phyloP scores from a whole-genome alignment of 371 early-diverging fungal genomes.

The Mucor mucedo region DNA sequence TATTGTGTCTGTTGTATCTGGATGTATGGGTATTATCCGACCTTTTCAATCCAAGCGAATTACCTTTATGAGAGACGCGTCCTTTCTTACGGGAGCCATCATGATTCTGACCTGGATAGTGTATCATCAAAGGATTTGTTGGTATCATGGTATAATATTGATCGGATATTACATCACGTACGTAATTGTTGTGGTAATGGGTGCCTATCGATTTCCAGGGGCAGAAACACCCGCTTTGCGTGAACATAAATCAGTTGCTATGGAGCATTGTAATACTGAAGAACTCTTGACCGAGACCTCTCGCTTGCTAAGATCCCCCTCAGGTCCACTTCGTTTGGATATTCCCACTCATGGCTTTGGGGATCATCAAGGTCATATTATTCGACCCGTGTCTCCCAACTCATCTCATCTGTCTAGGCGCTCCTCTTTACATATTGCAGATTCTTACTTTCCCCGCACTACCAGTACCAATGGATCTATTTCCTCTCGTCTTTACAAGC shows the following conservation, averaged over 20 bases:
- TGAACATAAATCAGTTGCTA: slow-evolving; percentile 33
- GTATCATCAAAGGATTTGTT: slow-evolving; percentile 62
- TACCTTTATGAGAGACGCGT: slow-evolving; percentile 75
- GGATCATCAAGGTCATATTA: slow-evolving; percentile 51
- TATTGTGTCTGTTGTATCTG: slow-evolving; percentile 74
- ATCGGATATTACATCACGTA: slow-evolving; percentile 62
- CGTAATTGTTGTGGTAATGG: slow-evolving; percentile 58
- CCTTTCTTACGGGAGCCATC: slow-evolving; percentile 73
- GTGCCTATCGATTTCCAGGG: slow-evolving; percentile 39
- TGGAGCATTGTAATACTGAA: slow-evolving; percentile 25
- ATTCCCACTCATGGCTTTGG: slow-evolving; percentile 41
- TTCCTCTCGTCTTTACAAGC: slow-evolving; percentile 37
- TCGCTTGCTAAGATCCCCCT: slow-evolving; percentile 21
- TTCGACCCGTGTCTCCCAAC: slow-evolving; percentile 49
- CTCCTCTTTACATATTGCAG: slow-evolving; percentile 39
- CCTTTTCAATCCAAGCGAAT: slow-evolving; percentile 66
- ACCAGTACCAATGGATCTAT: slow-evolving; percentile 48
- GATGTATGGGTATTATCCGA: slow-evolving; percentile 72
- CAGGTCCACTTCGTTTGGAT: slow-evolving; percentile 28
- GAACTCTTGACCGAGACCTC: slow-evolving; percentile 40
- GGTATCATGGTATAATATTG: slow-evolving; percentile 62
- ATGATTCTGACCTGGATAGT: slow-evolving; percentile 66
- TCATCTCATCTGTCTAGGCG: slow-evolving; percentile 31
- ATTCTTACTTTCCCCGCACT: slow-evolving; percentile 36
- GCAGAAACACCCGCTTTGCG: slow-evolving; percentile 31